A percentile compares a stretch with the other conserved stretches of the same genome.
phyloP scores from a whole-genome alignment of 2,329 filamentous ascomycete genomes.

The Paraconiothyrium brasiliense region DNA sequence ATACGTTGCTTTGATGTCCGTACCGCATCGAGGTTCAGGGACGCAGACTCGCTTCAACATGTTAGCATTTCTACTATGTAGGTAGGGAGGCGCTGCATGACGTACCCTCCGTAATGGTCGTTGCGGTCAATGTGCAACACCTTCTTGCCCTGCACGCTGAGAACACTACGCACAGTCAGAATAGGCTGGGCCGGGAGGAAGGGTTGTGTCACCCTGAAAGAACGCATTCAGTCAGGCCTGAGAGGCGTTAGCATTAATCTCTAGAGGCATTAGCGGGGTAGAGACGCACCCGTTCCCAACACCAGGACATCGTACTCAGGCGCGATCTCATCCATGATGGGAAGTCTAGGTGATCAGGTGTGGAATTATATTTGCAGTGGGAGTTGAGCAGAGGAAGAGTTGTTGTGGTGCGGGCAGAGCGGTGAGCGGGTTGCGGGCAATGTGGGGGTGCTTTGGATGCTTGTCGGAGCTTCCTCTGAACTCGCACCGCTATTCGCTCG shows the following conservation, averaged over 20 bases:
- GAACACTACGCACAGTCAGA: conserved; percentile 68
- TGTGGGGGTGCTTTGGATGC: conserved; percentile 31
- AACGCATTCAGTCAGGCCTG: conserved; percentile 98
- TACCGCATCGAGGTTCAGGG: conserved; percentile 88
- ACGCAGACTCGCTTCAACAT: conserved; percentile 81
- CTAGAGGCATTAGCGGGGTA: conserved; percentile 50
- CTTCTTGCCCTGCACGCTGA: conserved; percentile 99
- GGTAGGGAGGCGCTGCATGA: conserved; percentile 32
- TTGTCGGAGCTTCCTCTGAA: conserved; percentile 36
- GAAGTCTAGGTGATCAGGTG: conserved; percentile 13
- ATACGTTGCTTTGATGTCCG: conserved; percentile 55
- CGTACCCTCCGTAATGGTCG: conserved; percentile 96
- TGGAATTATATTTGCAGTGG: conserved; percentile 11
- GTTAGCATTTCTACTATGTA: conserved; percentile 34
- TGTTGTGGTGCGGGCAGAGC: conserved; percentile 35
- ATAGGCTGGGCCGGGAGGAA: conserved; percentile 8
- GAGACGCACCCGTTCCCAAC: conserved; percentile 86
- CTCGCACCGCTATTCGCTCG: conserved; percentile 36
- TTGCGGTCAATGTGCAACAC: conserved; percentile 99
- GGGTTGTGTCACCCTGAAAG: conserved; percentile 80
- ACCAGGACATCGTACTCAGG: conserved; percentile 99
- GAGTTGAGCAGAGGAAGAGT: conserved; percentile 17
- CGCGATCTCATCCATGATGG: conserved; percentile 94
- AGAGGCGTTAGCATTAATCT: conserved; percentile 44
- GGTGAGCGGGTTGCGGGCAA: conserved; percentile 33